phyloP scores from a whole-genome alignment of 2,329 filamentous ascomycete species.

The Aspergillus sp. region DNA sequence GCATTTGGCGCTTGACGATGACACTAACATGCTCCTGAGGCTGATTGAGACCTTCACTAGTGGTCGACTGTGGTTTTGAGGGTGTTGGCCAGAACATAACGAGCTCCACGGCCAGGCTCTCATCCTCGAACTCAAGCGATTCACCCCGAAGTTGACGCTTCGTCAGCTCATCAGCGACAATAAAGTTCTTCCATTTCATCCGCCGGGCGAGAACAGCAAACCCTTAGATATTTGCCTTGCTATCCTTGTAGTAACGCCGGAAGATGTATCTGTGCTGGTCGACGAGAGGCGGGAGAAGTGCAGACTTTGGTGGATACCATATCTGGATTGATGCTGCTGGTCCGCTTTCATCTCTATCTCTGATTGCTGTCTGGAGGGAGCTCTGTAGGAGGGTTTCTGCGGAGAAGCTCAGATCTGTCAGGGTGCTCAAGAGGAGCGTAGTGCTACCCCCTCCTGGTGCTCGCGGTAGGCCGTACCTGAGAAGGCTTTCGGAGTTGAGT shows the following conservation, averaged over 20 bases:
- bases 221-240: slow-evolving; percentile 3
- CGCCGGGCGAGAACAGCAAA: slow-evolving; percentile 1
- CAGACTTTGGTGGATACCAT: slow-evolving; percentile 2
- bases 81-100: too few species aligned
- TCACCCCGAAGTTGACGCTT: background rate
- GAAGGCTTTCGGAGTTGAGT: background rate
- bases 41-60: background rate
- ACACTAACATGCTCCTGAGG: background rate
- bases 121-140: background rate
- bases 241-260: background rate
- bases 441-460: background rate
- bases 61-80: too few species aligned
- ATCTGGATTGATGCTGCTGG: background rate
- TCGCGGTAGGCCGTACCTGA: background rate
- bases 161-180: background rate
- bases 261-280: background rate
- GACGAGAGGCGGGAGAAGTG: background rate
- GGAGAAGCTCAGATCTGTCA: background rate
- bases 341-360: background rate
- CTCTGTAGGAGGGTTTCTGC: background rate
- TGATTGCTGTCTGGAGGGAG: background rate
- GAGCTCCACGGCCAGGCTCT: background rate
- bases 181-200: background rate
- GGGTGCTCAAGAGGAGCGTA: background rate
- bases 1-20: background rate